These are phyloP conservation scores for Funneliformis mosseae DNA, from an alignment of 192 early-diverging fungal genomes.

Conservation along the genomic window DNA sequence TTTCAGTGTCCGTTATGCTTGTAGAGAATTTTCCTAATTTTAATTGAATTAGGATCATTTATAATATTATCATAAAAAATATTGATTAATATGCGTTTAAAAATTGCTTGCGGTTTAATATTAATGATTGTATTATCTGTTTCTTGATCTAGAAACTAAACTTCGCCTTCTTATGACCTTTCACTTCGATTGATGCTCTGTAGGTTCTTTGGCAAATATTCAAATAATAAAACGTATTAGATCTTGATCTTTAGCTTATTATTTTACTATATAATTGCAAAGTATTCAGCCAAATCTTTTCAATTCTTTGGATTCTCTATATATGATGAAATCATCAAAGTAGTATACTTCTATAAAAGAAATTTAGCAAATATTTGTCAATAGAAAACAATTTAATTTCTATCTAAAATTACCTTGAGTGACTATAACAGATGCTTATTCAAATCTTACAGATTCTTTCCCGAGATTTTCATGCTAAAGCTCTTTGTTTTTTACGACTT, in stretches of 20 bases:
- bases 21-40: background rate
- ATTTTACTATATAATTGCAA: background rate
- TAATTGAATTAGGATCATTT: background rate
- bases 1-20: background rate
- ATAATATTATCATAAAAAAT: background rate
- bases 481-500: background rate
- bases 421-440: background rate
- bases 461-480: background rate
- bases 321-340: background rate
- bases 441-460: background rate
- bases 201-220: background rate
- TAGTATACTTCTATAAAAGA: background rate
- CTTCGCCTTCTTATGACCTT: background rate
- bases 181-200: background rate
- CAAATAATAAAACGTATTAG: background rate
- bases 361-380: background rate
- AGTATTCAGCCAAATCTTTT: background rate
- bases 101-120: background rate
- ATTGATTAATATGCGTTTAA: background rate
- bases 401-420: background rate
- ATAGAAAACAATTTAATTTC: background rate
- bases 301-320: background rate
- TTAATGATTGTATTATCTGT: background rate
- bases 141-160: background rate
- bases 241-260: background rate